Evolutionary conservation across 2,329 filamentous ascomycete genomes (phyloP), one percentile per base, ranked within the genome.

Genomic region (Botrytis byssoidea): DNA sequence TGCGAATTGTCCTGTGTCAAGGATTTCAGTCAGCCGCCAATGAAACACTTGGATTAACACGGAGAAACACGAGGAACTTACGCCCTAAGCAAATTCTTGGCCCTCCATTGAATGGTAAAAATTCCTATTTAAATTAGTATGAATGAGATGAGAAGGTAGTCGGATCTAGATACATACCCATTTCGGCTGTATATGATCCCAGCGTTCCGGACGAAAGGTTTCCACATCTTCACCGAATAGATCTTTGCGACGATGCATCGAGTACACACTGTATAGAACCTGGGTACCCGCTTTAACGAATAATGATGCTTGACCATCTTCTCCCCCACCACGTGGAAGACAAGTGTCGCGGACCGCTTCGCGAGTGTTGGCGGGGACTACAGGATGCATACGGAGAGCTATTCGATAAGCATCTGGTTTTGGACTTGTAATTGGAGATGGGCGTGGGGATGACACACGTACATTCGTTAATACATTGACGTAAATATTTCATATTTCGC

Each of bases 51-150:
- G 6, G 22, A 60, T n/a, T 7, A 22, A 0, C 1, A 14, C 14
- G 9, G 32, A 18, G 8, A 25, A 25, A 32, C 6, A 29, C 5
- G 10, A 25, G 35, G 3, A 42, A 61, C 70, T 57, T 65, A 71
- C 44, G 55, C 8, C 91, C 91, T 74, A 93, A 88, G 82, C 91
- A 92, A 80, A 92, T 91, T 57, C 91, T 85, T 61, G 91, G 89
- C 1, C 91, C 91, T 16, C 90, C 90, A 80, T 92, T 92, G 82
- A 93, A 93, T 14, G 91, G 91, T 51, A 93, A 85, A 80, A 91
- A 93, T 76, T 90, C 87, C 88, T 90, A 92, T 29, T 20, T 20
- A 12, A 60, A 12, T 64, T 12, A 46, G 44, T 37, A 18, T 66
- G 10, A 2, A 22, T 42, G 3, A 32, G 2, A 46, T 29, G 5